These are phyloP conservation scores for Dianthus caryophyllus DNA, from an alignment of 148 eudicot species.

Conservation along the genomic window DNA sequence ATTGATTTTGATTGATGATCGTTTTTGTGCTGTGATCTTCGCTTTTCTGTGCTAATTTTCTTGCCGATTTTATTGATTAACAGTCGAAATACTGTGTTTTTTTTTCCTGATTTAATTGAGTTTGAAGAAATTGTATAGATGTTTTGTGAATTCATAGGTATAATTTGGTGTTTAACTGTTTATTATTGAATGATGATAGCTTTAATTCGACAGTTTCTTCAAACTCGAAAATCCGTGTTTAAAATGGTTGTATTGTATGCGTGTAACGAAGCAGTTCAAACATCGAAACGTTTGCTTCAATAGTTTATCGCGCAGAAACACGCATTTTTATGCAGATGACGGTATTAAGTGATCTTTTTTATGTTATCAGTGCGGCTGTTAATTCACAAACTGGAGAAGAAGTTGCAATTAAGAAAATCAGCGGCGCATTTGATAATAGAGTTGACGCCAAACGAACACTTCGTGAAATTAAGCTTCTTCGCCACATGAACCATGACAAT, in stretches of 20 bases:
- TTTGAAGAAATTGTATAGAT: too few relatives aligned
- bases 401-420: conserved; percentile 84
- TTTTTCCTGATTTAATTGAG: too few relatives aligned
- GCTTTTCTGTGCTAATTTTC: not conserved
- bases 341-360: conserved; percentile 14
- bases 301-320: too few relatives aligned
- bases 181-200: not conserved
- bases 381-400: conserved; percentile 72
- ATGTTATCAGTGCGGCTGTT: conserved; percentile 58
- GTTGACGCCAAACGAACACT: conserved; percentile 85
- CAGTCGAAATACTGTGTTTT: too few relatives aligned
- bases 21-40: not conserved
- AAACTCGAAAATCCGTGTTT: too few relatives aligned
- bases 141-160: too few relatives aligned
- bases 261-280: too few relatives aligned
- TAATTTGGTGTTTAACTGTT: not conserved
- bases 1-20: not conserved
- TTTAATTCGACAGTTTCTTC: not conserved
- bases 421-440: conserved; percentile 72
- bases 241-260: not conserved
- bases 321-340: not conserved
- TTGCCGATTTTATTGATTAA: not conserved
- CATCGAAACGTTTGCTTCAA: too few relatives aligned
- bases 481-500: conserved; percentile 81
- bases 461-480: conserved; percentile 76